phyloP scores from a whole-genome alignment of 768 basidiomycete genomes.

The Pleurotus ostreatus region DNA sequence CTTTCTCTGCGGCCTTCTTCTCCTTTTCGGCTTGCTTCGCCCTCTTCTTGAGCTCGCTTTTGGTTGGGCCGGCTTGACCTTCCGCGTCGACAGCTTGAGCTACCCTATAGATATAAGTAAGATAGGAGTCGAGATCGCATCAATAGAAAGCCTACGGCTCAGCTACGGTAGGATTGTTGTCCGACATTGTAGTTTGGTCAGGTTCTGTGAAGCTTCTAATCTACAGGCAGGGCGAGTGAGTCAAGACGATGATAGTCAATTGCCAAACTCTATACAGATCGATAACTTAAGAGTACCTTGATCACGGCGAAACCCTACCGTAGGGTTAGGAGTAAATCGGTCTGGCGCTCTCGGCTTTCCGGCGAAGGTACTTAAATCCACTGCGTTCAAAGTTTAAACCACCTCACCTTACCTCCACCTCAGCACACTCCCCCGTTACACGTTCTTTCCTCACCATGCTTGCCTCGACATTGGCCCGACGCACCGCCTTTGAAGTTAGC shows the following conservation, averaged over 20 bases:
- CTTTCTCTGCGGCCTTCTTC: constrained; percentile 83
- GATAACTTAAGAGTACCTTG: constrained; percentile 12
- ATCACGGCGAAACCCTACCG: constrained; percentile 11
- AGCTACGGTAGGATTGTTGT: neutral
- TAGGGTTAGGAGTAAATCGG: constrained; percentile 16
- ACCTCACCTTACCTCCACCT: constrained; percentile 14
- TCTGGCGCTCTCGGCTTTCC: constrained; percentile 1
- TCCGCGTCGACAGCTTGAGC: constrained; percentile 5
- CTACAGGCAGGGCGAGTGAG: too few species aligned
- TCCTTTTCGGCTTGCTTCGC: constrained; percentile 91
- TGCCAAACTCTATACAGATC: neutral
- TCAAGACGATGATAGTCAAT: too few species aligned
- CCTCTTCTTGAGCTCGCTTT: constrained; percentile 88
- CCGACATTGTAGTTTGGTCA: neutral
- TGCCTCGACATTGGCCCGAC: constrained; percentile 50
- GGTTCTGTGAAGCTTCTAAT: too few species aligned
- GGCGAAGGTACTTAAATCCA: neutral
- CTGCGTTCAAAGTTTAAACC: constrained; percentile 1
- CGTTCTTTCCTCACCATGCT: constrained; percentile 30
- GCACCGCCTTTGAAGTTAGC: constrained; percentile 34
- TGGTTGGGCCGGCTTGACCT: constrained; percentile 56
- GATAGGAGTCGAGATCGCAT: neutral
- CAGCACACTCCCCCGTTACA: constrained; percentile 16
- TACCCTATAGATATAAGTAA: neutral
- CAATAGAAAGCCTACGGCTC: neutral